Conservation (phyloP, 2,329 filamentous ascomycete species). For the Emericellopsis cladophorae region DNA sequence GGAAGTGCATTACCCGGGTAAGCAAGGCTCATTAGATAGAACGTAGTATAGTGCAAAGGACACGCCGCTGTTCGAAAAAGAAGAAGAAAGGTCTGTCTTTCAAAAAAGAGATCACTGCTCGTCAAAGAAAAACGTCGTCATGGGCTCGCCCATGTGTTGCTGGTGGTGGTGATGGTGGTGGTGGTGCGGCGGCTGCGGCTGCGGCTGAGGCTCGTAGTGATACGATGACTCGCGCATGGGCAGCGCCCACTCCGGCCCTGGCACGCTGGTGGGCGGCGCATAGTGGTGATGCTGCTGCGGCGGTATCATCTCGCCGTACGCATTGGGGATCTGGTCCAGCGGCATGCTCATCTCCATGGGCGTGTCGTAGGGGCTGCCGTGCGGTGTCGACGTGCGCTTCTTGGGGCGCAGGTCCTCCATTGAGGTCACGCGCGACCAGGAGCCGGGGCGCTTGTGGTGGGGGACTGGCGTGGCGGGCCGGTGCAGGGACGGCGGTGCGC, state of each 20-base stretch:
- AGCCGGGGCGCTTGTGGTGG: slow-evolving; percentile 22
- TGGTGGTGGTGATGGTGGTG: slow-evolving; percentile 4
- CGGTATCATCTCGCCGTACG: slow-evolving; percentile 6
- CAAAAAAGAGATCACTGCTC: not conserved
- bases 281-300: slow-evolving; percentile 1
- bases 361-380: slow-evolving; percentile 12
- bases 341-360: slow-evolving; percentile 3
- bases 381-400: slow-evolving; percentile 18
- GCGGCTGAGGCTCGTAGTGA: slow-evolving; percentile 3
- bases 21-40: too few relatives aligned
- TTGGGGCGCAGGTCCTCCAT: slow-evolving; percentile 22
- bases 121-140: slow-evolving; percentile 7
- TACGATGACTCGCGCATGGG: slow-evolving; percentile 2
- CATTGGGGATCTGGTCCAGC: slow-evolving; percentile 6
- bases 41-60: too few relatives aligned
- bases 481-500: slow-evolving; percentile 7
- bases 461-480: slow-evolving; percentile 19
- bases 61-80: too few relatives aligned
- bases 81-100: too few relatives aligned
- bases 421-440: slow-evolving; percentile 22
- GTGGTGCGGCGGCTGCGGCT: slow-evolving; percentile 2
- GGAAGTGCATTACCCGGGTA: too few relatives aligned
- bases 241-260: slow-evolving; percentile 3
- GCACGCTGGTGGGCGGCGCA: slow-evolving; percentile 4
- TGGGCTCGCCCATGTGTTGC: not conserved